These are phyloP conservation scores for Nakazawaea laoshanensis DNA, from an alignment of 805 yeast genomes.

Conservation along the genomic window DNA sequence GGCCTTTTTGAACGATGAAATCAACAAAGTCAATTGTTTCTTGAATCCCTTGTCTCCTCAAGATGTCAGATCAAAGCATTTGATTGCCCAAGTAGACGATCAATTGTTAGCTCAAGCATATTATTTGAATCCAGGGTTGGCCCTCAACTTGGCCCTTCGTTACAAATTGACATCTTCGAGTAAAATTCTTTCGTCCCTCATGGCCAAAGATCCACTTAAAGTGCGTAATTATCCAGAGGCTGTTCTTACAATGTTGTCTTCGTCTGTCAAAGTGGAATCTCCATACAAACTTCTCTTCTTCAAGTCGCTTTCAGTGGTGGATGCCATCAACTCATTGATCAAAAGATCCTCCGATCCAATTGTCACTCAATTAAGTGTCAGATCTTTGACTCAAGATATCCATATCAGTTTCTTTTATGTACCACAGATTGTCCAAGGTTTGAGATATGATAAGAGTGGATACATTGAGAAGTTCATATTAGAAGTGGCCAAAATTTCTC, in stretches of 20 bases:
- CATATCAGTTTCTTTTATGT: slow-evolving; percentile 90
- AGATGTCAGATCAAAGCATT: slow-evolving; percentile 30
- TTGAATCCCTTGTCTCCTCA: slow-evolving; percentile 46
- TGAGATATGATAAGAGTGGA: slow-evolving; percentile 72
- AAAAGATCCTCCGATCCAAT: slow-evolving; percentile 61
- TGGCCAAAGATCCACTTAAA: slow-evolving; percentile 43
- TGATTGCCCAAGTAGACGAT: slow-evolving; percentile 25
- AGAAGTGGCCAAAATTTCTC: slow-evolving; percentile 87
- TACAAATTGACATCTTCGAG: slow-evolving; percentile 31
- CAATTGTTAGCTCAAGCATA: slow-evolving; percentile 49
- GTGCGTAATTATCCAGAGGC: slow-evolving; percentile 52
- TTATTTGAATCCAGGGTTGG: slow-evolving; percentile 59
- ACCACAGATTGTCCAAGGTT: slow-evolving; percentile 93
- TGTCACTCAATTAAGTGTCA: slow-evolving; percentile 79
- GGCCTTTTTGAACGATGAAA: slow-evolving; percentile 68
- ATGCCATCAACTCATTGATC: slow-evolving; percentile 73
- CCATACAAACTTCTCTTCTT: slow-evolving; percentile 49
- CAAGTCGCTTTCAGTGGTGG: slow-evolving; percentile 74
- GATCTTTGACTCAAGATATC: slow-evolving; percentile 79
- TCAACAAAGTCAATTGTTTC: slow-evolving; percentile 71
- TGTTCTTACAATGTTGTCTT: slow-evolving; percentile 38
- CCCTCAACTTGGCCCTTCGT: slow-evolving; percentile 60
- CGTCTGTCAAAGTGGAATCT: slow-evolving; percentile 13
- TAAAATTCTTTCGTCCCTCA: slow-evolving; percentile 32
- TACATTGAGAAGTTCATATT: slow-evolving; percentile 82